Evolutionary conservation across 2,329 filamentous ascomycete species (phyloP).

Genomic region (Byssoonygena ceratinophila): DNA sequence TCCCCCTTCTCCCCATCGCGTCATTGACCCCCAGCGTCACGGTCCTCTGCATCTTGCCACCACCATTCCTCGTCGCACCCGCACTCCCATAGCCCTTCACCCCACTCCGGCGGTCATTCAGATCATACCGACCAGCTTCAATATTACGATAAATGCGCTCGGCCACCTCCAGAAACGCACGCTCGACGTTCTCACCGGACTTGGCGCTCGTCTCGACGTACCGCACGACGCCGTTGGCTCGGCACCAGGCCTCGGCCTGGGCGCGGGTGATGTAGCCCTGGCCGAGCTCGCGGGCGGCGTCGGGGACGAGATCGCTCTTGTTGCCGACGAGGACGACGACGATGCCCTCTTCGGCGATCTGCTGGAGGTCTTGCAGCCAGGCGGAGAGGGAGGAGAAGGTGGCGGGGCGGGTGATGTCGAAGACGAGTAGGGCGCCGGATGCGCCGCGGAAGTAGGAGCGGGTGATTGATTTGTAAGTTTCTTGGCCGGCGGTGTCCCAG

Average conservation of each 20-base stretch:
- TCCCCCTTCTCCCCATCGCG: slow-evolving; percentile 36
- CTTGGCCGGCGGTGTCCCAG: slow-evolving; percentile 94
- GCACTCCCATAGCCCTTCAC: slow-evolving; percentile 57
- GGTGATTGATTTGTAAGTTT: slow-evolving; percentile 95
- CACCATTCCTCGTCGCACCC: slow-evolving; percentile 26
- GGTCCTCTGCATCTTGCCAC: slow-evolving; percentile 27
- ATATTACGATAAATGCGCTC: slow-evolving; percentile 96
- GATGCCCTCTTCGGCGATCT: slow-evolving; percentile 92
- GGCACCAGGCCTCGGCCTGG: slow-evolving; percentile 86
- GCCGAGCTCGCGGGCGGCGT: slow-evolving; percentile 14
- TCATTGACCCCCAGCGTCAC: slow-evolving; percentile 39
- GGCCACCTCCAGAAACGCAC: slow-evolving; percentile 83
- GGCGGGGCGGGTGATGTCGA: slow-evolving; percentile 75
- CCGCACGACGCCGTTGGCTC: slow-evolving; percentile 70
- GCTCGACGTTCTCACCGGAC: slow-evolving; percentile 86
- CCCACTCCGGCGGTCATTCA: slow-evolving; percentile 83
- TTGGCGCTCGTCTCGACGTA: slow-evolving; percentile 97
- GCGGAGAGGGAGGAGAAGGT: slow-evolving; percentile 83
- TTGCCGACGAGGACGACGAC: slow-evolving; percentile 92
- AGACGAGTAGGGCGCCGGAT: slow-evolving; percentile 71
- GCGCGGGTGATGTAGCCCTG: slow-evolving; percentile 60
- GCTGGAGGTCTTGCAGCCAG: slow-evolving; percentile 87
- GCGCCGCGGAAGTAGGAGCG: slow-evolving; percentile 85
- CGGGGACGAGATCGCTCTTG: slow-evolving; percentile 63
- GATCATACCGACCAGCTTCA: slow-evolving; percentile 83